Evolutionary conservation across 495 filamentous ascomycete species (phyloP).

Genomic region (Staphylotrichum tortipilum): DNA sequence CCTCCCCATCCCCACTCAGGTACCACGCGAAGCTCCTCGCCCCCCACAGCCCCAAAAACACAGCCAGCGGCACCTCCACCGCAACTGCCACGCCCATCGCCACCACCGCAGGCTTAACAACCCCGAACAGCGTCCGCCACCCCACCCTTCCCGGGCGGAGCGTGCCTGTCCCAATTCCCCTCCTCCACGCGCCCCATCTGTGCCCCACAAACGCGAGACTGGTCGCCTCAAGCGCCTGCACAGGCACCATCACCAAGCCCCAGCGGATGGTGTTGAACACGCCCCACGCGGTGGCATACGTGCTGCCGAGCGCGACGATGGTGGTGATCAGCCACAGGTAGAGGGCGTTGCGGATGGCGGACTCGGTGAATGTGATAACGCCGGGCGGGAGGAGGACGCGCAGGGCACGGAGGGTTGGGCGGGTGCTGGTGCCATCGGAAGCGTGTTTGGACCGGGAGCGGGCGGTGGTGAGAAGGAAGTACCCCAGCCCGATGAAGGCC

Average conservation of each 20-base stretch:
- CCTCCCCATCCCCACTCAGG: constrained; percentile 44
- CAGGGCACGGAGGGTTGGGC: constrained; percentile 33
- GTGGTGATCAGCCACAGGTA: constrained; percentile 65
- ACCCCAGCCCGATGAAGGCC: constrained; percentile 48
- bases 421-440: background rate
- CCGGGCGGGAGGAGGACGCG: constrained; percentile 46
- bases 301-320: constrained; percentile 52
- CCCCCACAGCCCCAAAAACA: constrained; percentile 54
- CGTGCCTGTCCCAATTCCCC: constrained; percentile 25
- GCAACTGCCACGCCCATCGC: constrained; percentile 44
- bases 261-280: constrained; percentile 72
- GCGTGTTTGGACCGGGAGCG: background rate
- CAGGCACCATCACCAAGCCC: constrained; percentile 71
- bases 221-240: constrained; percentile 57
- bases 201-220: constrained; percentile 60
- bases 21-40: constrained; percentile 52
- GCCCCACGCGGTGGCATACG: constrained; percentile 67
- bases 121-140: constrained; percentile 28
- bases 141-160: constrained; percentile 31
- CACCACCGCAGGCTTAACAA: constrained; percentile 47
- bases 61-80: constrained; percentile 54
- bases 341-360: constrained; percentile 56
- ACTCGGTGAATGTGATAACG: constrained; percentile 52
- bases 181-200: constrained; percentile 54
- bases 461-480: constrained; percentile 42